Conservation (phyloP, 192 early-diverging fungal genomes). For the Funneliformis geosporum region DNA sequence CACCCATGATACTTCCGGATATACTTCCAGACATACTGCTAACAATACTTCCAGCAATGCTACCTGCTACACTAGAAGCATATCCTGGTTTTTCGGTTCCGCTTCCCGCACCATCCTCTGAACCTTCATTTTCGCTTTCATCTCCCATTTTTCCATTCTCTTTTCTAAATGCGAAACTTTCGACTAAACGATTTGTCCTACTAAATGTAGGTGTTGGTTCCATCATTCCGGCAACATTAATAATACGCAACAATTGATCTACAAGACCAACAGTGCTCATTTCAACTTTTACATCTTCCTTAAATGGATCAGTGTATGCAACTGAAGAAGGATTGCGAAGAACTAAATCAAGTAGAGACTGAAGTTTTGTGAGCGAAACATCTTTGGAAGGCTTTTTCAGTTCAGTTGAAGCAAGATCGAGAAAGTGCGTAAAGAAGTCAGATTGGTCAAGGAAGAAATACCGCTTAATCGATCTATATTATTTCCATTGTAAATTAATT, state of each 20-base stretch:
- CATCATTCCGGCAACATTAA: conserved; percentile 63
- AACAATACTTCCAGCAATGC: conserved; percentile 4
- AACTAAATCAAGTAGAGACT: conserved; percentile 84
- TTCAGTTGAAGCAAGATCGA: conserved; percentile 83
- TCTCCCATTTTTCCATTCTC: conserved; percentile 22
- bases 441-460: conserved; percentile 92
- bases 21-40: conserved; percentile 24
- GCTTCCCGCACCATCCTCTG: conserved; percentile 19
- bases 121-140: conserved; percentile 39
- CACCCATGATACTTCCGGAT: conserved; percentile 16
- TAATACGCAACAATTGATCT: conserved; percentile 73
- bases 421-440: conserved; percentile 91
- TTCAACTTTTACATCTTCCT: conserved; percentile 83
- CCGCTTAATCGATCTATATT: conserved; percentile 84
- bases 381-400: conserved; percentile 70
- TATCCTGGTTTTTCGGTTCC: conserved; percentile 26
- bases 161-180: conserved; percentile 22
- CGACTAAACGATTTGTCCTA: conserved; percentile 1
- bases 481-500: background rate
- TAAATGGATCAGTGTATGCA: conserved; percentile 75
- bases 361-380: conserved; percentile 71
- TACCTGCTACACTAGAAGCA: conserved; percentile 24
- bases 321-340: conserved; percentile 86
- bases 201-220: conserved; percentile 16
- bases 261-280: conserved; percentile 63